Conservation (phyloP, 768 basidiomycete genomes). For the Psilocybe cyanescens region DNA sequence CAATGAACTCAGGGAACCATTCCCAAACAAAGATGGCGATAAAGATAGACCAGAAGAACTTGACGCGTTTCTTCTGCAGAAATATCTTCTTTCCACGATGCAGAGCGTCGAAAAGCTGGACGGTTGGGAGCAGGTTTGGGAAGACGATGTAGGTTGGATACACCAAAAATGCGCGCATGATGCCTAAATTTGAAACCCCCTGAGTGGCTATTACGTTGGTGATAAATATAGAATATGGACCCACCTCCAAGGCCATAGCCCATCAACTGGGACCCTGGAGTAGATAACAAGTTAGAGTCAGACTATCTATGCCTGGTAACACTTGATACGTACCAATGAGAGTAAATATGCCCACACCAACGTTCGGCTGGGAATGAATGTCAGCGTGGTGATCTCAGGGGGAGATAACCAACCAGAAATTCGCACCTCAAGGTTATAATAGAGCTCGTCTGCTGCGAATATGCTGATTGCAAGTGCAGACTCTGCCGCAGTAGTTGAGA, state of each 20-base stretch:
- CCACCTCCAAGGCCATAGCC: constrained; percentile 44
- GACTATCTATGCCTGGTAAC: neutral
- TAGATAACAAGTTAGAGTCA: constrained; percentile 1
- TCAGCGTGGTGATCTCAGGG: neutral
- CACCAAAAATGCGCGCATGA: constrained; percentile 55
- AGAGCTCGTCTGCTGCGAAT: constrained; percentile 57
- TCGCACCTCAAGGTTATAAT: constrained; percentile 44
- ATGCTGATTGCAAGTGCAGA: constrained; percentile 63
- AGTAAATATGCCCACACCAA: constrained; percentile 46
- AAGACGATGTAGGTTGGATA: constrained; percentile 53
- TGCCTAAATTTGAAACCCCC: constrained; percentile 20
- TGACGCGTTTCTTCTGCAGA: constrained; percentile 56
- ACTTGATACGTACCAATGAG: constrained; percentile 31
- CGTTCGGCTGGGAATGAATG: constrained; percentile 35
- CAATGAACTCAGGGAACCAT: constrained; percentile 57
- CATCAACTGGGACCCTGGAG: constrained; percentile 37
- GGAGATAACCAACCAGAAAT: neutral
- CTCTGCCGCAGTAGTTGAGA: constrained; percentile 60
- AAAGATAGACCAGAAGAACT: constrained; percentile 59
- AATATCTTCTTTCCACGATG: constrained; percentile 47
- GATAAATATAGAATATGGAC: constrained; percentile 14
- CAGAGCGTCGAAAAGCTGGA: constrained; percentile 47
- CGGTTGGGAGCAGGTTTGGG: constrained; percentile 40
- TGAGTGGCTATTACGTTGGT: neutral
- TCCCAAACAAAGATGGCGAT: constrained; percentile 60